Base-by-base conservation (phyloP, 345 rosid genomes). In the Eutrema japonicum region DNA sequence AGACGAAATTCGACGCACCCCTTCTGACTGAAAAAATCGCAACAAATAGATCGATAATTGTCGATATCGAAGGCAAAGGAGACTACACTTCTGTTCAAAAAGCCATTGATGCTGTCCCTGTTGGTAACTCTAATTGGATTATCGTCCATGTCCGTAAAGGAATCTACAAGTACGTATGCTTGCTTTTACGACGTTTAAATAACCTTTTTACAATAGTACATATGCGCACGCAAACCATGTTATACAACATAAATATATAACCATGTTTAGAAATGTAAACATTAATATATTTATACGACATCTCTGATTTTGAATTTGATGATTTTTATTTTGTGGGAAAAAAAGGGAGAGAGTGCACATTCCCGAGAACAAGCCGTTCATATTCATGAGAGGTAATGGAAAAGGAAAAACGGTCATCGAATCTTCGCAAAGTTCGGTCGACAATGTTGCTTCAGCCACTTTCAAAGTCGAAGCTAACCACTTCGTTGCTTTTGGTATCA, bases 311-410 rank as follows among this genome's bases (percentile, higher is more conserved):
- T 26, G 35, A 51, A 26, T 58, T 58, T 41, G 54, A 41, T 52
- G 47, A 12, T 33, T 64, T 46, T 9, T 8, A 12, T 10, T 27
- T 37, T 10, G 26, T 37, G n/a, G 48, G 51, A 7, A 1, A 47
- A 62, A 76, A 76, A 89, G 97, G 67, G 98, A 91, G 79, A 94
- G 84, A 81, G 85, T 91, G 33, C 83, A 80, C 54, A 76, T 91
- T 62, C 95, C 98, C 2, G 72, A 80, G 67, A 85, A 72, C 45
- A 94, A 89, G 55, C 93, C 90, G 2, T 91, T 73, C 50, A 87
- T 94, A 58, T 94, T 94, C 85, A 32, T 94, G 93, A 88, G 98
- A 81, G 98, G 98, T 43, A 91, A 94, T 27, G 98, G 98, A 6
- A 94, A 52, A 80, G 97, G 98, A 16, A 88, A 77, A 73, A 91